Percentiles rank a stretch among this genome's conserved stretches.
Evolutionary conservation across 2,329 filamentous ascomycete genomes (phyloP).

Genomic region (Monilinia vaccinii-corymbosi): DNA sequence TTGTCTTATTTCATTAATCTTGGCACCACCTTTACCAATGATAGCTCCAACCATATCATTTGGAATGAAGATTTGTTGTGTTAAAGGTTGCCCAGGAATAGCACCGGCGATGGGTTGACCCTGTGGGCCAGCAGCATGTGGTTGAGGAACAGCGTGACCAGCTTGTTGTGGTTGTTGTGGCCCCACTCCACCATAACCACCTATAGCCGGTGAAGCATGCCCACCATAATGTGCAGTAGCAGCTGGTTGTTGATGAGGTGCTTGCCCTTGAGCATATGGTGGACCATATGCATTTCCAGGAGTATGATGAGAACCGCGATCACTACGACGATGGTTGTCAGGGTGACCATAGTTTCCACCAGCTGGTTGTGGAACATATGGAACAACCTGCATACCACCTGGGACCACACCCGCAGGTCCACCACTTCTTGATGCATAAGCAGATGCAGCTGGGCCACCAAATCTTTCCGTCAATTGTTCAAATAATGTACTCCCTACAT

Average conservation of each 20-base stretch:
- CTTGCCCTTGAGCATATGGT: slow-evolving; percentile 43
- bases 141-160: slow-evolving; percentile 54
- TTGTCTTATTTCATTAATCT: slow-evolving; percentile 98
- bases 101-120: slow-evolving; percentile 67
- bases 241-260: slow-evolving; percentile 46
- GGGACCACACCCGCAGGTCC: slow-evolving; percentile 89
- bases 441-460: slow-evolving; percentile 90
- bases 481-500: slow-evolving; percentile 93
- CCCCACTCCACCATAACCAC: slow-evolving; percentile 68
- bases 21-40: slow-evolving; percentile 60
- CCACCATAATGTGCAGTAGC: slow-evolving; percentile 69
- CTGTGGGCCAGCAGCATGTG: slow-evolving; percentile 61
- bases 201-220: slow-evolving; percentile 41
- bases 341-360: slow-evolving; percentile 88
- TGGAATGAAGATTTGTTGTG: slow-evolving; percentile 84
- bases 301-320: slow-evolving; percentile 64
- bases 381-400: slow-evolving; percentile 98
- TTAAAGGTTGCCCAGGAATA: slow-evolving; percentile 59
- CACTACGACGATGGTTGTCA: slow-evolving; percentile 73
- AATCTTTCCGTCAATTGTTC: slow-evolving; percentile 97
- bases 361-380: slow-evolving; percentile 87
- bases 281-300: slow-evolving; percentile 66
- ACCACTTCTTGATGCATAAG: slow-evolving; percentile 90
- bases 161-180: slow-evolving; percentile 67
- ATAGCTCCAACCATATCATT: slow-evolving; percentile 87